Evolutionary conservation across 1,284 basidiomycete genomes (phyloP), one percentile per base, ranked within the genome.

Genomic region (Marasmius oreades): DNA sequence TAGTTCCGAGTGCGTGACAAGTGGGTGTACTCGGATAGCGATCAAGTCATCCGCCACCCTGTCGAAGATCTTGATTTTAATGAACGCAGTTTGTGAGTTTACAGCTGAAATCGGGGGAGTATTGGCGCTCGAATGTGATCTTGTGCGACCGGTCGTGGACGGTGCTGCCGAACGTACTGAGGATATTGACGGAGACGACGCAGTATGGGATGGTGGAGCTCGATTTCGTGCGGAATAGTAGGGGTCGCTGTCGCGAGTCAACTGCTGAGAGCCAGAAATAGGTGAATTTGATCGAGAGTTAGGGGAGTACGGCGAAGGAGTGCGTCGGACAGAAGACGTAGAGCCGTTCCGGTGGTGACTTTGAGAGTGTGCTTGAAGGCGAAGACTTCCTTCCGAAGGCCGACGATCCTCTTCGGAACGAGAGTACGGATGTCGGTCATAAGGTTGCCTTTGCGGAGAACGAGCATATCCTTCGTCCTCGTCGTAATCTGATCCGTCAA

Each of bases 11-110:
- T 91, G 88, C 5, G 92, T 85, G 31, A 98, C 94, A 36, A 81
- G 84, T n/a, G 96, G 94, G 64, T 96, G 95, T 43, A 98, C 95
- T n/a, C 97, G 88, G 53, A 99, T 93, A 2, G 97, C 96, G 59
- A 99, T 93, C 52, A 99, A 77, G 69, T 98, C 96, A 69, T 98
- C 93, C 24, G 93, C 89, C 58, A 89, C 80, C 31, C 90, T 81
- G 70, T 97, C 90, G 67, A 96, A 97, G 55, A 99, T 93, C 76
- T 99, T 99, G 75, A 99, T 97, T 77, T 98, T 98, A 64, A 98
- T 82, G 72, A 95, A 96, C 36, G 93, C 85, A 36, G 91, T 85
- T 64, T 90, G 88, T 14, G 85, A 82, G 63, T 88, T 90, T 53
- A 77, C 80, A 16, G 84, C 82, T 44, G 87, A 91, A 64, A 90